Percentiles rank a stretch among this genome's conserved stretches.
Conservation (phyloP, 2,329 filamentous ascomycete genomes). For the Blastomyces parvus region DNA sequence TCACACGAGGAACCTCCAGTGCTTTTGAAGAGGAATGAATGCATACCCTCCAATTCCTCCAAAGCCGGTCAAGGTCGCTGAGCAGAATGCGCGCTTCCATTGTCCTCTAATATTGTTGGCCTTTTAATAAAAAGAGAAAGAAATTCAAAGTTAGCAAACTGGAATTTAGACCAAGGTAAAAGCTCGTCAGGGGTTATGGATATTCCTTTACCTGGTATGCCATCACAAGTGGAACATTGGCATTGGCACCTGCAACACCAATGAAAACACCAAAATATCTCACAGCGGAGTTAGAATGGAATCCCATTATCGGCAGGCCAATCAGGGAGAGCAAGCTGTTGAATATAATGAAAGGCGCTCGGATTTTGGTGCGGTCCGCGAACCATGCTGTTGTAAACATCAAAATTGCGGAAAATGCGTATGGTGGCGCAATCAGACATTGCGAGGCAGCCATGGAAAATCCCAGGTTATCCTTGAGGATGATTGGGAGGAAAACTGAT, state of each 20-base stretch:
- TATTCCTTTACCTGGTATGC: conserved; percentile 48
- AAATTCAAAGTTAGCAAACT: neutral
- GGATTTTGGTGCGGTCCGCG: conserved; percentile 54
- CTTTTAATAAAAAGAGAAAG: neutral
- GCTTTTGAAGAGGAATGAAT: neutral
- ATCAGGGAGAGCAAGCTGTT: conserved; percentile 56
- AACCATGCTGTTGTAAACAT: conserved; percentile 50
- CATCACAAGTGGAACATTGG: conserved; percentile 61
- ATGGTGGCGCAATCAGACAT: conserved; percentile 59
- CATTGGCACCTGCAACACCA: conserved; percentile 59
- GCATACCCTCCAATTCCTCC: conserved; percentile 54
- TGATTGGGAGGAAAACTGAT: conserved; percentile 54
- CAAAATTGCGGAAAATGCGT: conserved; percentile 50
- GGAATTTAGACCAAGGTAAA: neutral
- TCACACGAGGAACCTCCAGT: neutral
- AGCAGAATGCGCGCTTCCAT: conserved; percentile 71
- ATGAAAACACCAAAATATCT: conserved; percentile 64
- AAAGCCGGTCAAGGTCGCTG: conserved; percentile 61
- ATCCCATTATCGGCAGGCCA: conserved; percentile 60
- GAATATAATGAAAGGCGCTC: conserved; percentile 53
- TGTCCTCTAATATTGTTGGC: conserved; percentile 73
- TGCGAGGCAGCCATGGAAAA: conserved; percentile 53
- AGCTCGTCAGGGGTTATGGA: neutral
- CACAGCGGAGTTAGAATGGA: conserved; percentile 42
- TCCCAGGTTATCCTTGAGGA: conserved; percentile 51